Evolutionary conservation across 78 protist species (phyloP), one percentile per base, ranked within the genome.

Genomic region (Dictyostelium capitatum): DNA sequence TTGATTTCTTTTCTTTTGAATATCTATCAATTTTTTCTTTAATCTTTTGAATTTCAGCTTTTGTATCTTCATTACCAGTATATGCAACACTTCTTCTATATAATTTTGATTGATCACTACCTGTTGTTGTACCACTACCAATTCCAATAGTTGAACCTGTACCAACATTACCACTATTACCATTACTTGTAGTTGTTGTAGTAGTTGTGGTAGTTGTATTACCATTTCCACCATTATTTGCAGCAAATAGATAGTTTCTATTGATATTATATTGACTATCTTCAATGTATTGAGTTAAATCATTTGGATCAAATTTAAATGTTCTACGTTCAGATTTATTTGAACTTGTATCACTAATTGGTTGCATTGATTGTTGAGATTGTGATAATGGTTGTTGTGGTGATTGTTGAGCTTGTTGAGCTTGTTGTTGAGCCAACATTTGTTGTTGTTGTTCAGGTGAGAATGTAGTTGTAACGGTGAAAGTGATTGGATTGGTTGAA

Each of bases 391-490:
- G 50, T 73, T 62, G 77, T 59, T 53, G 75, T 9, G 51, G 74
- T 82, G 69, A 80, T 48, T 69, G 54, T 69, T 82, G 73, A 3
- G 30, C 30, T n/a, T 67, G 43, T 73, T 72, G 91, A 37, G 72
- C 79, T 65, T 65, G 62, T 8, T 81, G 56, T 37, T 25, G 43
- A 72, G 8, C 74, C 69, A 50, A 67, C 47, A 25, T 64, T 23
- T 41, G 47, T 53, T 59, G 56, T 65, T 67, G 47, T 48, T 65
- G 50, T 57, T 79, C 32, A 64, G 93, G 56, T 14, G 92, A 53
- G 59, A 46, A 84, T 15, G 92, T 84, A 54, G 92, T 84, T 11
- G 92, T 84, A 73, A 84, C 92, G 19, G 92, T 84, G 65, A 84
- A 84, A 19, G 92, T 84, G 20, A 84, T 84, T 84, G 92, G 92